Evolutionary conservation across 257 asterid species (phyloP).

Genomic region (Lavandula angustifolia): DNA sequence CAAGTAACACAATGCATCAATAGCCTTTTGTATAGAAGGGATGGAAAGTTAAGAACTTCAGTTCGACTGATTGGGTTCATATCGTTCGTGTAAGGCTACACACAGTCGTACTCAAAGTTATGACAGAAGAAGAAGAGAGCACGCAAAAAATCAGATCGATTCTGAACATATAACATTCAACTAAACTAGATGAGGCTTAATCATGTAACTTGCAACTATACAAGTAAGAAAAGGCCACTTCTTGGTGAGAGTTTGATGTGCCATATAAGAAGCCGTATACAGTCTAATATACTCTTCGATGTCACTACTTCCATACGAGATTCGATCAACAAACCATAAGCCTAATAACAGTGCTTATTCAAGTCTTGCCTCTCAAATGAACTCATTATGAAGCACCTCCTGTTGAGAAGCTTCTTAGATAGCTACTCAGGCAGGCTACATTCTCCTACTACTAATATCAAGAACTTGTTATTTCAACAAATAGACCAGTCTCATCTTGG

Average conservation of each 20-base stretch:
- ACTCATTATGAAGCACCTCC: conserved; percentile 1
- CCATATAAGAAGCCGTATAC: conserved; percentile 5
- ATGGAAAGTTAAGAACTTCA: no score
- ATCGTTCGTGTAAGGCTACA: no score
- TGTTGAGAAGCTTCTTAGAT: neutral
- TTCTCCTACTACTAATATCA: neutral
- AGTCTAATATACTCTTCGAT: neutral
- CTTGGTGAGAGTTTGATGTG: neutral
- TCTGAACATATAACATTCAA: no score
- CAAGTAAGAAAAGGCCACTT: neutral
- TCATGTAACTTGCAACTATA: neutral
- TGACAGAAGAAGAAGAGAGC: neutral
- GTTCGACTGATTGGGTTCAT: no score
- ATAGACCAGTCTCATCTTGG: neutral
- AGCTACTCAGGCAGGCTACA: neutral
- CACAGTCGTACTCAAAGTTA: neutral
- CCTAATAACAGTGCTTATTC: neutral
- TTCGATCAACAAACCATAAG: neutral
- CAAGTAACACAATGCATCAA: neutral
- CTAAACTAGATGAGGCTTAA: neutral
- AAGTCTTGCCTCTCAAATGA: neutral
- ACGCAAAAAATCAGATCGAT: no score
- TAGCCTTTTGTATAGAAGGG: neutral
- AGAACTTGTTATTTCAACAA: neutral
- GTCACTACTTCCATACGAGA: neutral